A percentile compares a stretch with the other conserved stretches of the same genome.
phyloP scores from a whole-genome alignment of 768 basidiomycete genomes.

The Panus rudis region DNA sequence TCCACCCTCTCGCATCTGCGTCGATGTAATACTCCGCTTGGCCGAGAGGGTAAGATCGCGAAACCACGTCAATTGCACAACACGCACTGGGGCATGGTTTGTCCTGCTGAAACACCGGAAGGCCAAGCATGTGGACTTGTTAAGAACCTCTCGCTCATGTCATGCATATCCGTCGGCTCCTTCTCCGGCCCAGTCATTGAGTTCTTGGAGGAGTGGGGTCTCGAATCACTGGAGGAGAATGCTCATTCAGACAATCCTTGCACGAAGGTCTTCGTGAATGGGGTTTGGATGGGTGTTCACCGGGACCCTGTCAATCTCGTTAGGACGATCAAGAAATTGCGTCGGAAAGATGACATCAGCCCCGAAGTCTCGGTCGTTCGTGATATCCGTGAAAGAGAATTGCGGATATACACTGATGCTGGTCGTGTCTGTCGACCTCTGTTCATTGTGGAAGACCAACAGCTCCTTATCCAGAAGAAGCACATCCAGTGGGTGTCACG shows the following conservation, averaged over 20 bases:
- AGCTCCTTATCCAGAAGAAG: slow-evolving; percentile 75
- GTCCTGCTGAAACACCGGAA: slow-evolving; percentile 98
- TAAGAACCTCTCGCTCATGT: slow-evolving; percentile 96
- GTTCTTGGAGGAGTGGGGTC: slow-evolving; percentile 97
- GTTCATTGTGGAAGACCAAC: slow-evolving; percentile 93
- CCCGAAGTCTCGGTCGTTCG: slow-evolving; percentile 96
- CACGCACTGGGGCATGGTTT: slow-evolving; percentile 99
- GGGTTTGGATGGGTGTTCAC: slow-evolving; percentile 99
- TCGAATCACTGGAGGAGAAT: slow-evolving; percentile 93
- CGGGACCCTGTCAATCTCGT: slow-evolving; percentile 90
- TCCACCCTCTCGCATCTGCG: slow-evolving; percentile 97
- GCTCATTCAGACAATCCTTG: slow-evolving; percentile 74
- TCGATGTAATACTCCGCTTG: slow-evolving; percentile 95
- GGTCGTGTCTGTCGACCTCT: slow-evolving; percentile 95
- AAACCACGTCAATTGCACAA: slow-evolving; percentile 99
- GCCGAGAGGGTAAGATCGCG: slow-evolving; percentile 97
- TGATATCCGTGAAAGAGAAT: slow-evolving; percentile 92
- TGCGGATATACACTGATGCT: slow-evolving; percentile 92
- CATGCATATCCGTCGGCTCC: slow-evolving; percentile 96
- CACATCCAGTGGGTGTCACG: slow-evolving; percentile 44
- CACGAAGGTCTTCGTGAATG: slow-evolving; percentile 98
- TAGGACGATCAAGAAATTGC: slow-evolving; percentile 85
- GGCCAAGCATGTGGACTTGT: slow-evolving; percentile 99
- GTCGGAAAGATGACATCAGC: slow-evolving; percentile 91
- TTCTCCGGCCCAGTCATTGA: slow-evolving; percentile 94